Evolutionary conservation across 75 land plant genomes (phyloP).

Genomic region (Pinus albicaulis): DNA sequence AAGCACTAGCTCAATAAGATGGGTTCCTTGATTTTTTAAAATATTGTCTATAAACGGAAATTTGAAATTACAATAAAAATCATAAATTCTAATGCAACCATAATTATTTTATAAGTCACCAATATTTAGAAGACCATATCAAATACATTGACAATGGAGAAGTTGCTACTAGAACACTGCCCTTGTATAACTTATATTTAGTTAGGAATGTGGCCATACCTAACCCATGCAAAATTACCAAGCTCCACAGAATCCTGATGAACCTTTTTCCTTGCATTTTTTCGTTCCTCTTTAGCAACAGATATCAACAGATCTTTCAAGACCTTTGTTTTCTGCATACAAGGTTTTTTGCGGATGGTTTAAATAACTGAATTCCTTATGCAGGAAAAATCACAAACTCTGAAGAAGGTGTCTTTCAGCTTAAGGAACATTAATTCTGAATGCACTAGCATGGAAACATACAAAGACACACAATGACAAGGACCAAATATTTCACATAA

Average conservation of each 20-base stretch:
- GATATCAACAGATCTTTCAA: slow-evolving; percentile 83
- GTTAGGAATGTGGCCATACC: slow-evolving; percentile 27
- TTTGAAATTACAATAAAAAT: background rate
- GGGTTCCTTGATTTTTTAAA: background rate
- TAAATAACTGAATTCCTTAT: slow-evolving; percentile 1
- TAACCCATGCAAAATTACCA: slow-evolving; percentile 80
- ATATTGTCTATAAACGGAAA: background rate
- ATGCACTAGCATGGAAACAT: slow-evolving; percentile 1
- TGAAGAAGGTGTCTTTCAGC: too few species aligned
- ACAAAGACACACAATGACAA: background rate
- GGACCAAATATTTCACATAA: background rate
- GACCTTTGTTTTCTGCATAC: slow-evolving; percentile 68
- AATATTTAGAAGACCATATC: background rate
- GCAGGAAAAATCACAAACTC: background rate
- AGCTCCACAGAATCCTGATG: slow-evolving; percentile 76
- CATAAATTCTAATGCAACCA: background rate
- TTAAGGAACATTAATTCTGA: too few species aligned
- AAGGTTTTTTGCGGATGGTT: slow-evolving; percentile 8
- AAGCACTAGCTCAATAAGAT: background rate
- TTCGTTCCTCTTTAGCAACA: slow-evolving; percentile 83
- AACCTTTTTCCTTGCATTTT: slow-evolving; percentile 80
- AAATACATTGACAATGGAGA: background rate
- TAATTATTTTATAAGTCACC: background rate
- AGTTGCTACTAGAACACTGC: background rate
- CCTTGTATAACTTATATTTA: background rate